Evolutionary conservation across 2,329 filamentous ascomycete genomes (phyloP), one percentile per base, ranked within the genome.

Genomic region (Coniochaeta pulveracea): DNA sequence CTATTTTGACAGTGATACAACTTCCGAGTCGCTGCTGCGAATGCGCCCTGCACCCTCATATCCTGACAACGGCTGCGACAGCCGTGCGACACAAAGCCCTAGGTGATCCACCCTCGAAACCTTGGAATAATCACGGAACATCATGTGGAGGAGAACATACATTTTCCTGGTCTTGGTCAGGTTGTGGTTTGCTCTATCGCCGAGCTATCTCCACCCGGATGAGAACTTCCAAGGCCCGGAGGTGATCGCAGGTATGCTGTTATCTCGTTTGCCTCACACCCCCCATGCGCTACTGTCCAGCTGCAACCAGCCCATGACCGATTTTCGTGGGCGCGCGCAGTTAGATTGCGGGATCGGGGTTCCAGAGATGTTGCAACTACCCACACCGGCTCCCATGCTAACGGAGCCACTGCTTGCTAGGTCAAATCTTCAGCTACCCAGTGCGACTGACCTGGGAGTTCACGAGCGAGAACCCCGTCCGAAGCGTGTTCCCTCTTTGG

Each of bases 161-260:
- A 67, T 96, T 42, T 61, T 93, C 36, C 69, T 98, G 47, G 69
- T 93, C 49, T 65, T 91, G 45, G 75, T 94, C 49, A 81, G 91
- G 57, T 70, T 96, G 51, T 96, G 89, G 72, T 89, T 96, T 56
- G 89, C 91, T 39, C 64, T 96, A 43, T 88, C 82, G 42, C 84
- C 91, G 38, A 96, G 89, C 66, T 98, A 98, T 58, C 74, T 98
- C 29, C 91, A 98, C 57, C 91, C 91, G 5, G 91, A 98, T 63
- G 91, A 98, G 69, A 91, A 96, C 65, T 98, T 98, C 51, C 91
- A 98, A 62, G 91, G 91, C 22, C 91, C 91, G 11, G 91, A 98
- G 64, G 80, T 96, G 43, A 91, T 96, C 51, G 88, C 89, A 50
- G 89, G 89, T 95, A 74, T 29, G 47, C n/a, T n/a, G n/a, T n/a